Conservation (phyloP, 345 rosid species). For the Lagerstroemia speciosa region DNA sequence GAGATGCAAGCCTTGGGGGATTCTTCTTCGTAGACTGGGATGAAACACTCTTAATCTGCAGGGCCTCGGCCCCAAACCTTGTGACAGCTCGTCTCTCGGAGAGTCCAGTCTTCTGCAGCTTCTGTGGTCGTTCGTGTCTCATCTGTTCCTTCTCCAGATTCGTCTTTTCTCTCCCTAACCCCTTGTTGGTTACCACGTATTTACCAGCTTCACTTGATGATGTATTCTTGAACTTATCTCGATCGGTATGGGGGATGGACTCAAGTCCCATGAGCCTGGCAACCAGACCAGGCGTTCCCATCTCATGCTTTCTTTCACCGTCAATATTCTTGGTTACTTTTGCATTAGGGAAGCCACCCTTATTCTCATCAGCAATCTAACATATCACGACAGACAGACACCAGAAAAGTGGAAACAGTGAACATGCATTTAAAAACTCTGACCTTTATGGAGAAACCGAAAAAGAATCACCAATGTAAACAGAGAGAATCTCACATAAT, state of each 20-base stretch:
- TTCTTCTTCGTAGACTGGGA: slow-evolving; percentile 56
- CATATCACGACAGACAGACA: slow-evolving; percentile 10
- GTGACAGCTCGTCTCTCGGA: slow-evolving; percentile 47
- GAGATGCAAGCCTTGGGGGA: slow-evolving; percentile 49
- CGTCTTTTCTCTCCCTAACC: slow-evolving; percentile 18
- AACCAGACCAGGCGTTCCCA: slow-evolving; percentile 58
- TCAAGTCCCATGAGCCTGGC: slow-evolving; percentile 98
- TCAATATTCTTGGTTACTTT: slow-evolving; percentile 16
- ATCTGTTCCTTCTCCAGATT: slow-evolving; percentile 23
- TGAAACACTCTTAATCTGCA: slow-evolving; percentile 67
- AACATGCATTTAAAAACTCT: neutral
- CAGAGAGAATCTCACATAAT: slow-evolving; percentile 34
- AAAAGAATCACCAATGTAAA: slow-evolving; percentile 3
- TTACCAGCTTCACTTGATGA: slow-evolving; percentile 20
- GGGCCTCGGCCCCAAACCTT: slow-evolving; percentile 74
- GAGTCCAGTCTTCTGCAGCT: slow-evolving; percentile 65
- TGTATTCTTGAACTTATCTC: slow-evolving; percentile 50
- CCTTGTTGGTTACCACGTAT: slow-evolving; percentile 6
- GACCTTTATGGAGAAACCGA: neutral
- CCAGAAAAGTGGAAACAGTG: slow-evolving; percentile 9
- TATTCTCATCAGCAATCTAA: slow-evolving; percentile 82
- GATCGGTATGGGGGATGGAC: slow-evolving; percentile 49
- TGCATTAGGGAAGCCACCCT: slow-evolving; percentile 50
- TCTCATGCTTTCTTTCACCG: slow-evolving; percentile 40
- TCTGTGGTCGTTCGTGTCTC: slow-evolving; percentile 64